These are phyloP conservation scores for Boletus subcaerulescens DNA, from an alignment of 768 basidiomycete species.

Conservation along the genomic window DNA sequence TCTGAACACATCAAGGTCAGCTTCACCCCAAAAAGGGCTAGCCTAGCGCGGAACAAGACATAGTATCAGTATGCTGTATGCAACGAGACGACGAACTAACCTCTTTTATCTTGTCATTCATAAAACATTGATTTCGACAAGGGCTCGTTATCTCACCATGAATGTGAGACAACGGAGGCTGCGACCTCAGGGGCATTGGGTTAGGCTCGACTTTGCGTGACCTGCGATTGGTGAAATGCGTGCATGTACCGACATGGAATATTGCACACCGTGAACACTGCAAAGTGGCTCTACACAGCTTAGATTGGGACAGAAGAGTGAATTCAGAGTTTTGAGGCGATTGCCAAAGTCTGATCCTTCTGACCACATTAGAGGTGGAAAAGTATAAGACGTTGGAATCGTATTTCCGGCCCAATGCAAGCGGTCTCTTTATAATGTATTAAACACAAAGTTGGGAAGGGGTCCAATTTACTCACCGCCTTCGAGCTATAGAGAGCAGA, in stretches of 20 bases:
- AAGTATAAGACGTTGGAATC: conserved; percentile 19
- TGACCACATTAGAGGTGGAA: background rate
- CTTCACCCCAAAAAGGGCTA: conserved; percentile 39
- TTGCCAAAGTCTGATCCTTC: conserved; percentile 17
- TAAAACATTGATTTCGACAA: conserved; percentile 30
- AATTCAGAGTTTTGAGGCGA: conserved; percentile 36
- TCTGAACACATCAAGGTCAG: conserved; percentile 39
- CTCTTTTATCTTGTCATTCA: conserved; percentile 10
- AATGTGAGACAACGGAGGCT: background rate
- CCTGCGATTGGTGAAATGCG: conserved; percentile 17
- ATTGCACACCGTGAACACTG: conserved; percentile 42
- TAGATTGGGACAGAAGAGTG: conserved; percentile 50
- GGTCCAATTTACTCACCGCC: conserved; percentile 21
- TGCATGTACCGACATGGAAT: background rate
- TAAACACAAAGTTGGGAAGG: conserved; percentile 20
- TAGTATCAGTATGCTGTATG: background rate
- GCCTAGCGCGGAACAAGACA: conserved; percentile 5
- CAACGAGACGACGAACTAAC: conserved; percentile 9
- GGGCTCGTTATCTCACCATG: conserved; percentile 12
- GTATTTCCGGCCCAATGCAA: conserved; percentile 27
- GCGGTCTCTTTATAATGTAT: conserved; percentile 30
- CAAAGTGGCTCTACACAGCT: conserved; percentile 53
- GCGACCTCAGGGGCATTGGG: conserved; percentile 8
- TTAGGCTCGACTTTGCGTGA: conserved; percentile 23
- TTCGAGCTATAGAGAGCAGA: conserved; percentile 22